Conservation (phyloP, 768 basidiomycete genomes). For the Boletus sp. region DNA sequence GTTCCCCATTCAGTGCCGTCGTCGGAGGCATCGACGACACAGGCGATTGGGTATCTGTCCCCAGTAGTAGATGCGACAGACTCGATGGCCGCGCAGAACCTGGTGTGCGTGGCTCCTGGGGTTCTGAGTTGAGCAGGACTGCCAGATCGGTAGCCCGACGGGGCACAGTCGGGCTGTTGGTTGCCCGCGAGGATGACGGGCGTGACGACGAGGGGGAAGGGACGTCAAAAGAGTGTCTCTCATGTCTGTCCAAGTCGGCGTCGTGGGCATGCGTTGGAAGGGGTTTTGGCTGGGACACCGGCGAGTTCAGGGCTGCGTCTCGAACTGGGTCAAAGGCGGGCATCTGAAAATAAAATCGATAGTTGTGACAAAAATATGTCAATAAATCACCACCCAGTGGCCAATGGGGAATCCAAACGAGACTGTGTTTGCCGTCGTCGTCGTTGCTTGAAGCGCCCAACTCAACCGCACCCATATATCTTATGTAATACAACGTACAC, state of each 20-base stretch:
- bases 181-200: conserved; percentile 33
- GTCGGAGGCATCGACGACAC: conserved; percentile 16
- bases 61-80: conserved; percentile 39
- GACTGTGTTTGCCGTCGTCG: conserved; percentile 13
- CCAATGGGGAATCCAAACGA: background rate
- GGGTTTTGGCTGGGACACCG: conserved; percentile 48
- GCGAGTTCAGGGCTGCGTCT: conserved; percentile 82
- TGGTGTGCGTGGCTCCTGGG: conserved; percentile 38
- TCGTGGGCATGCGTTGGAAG: conserved; percentile 29
- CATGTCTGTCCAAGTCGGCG: conserved; percentile 28
- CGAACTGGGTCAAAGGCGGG: conserved; percentile 80
- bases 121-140: conserved; percentile 67
- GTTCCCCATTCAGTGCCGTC: conserved; percentile 20
- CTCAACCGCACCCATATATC: background rate
- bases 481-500: conserved; percentile 16
- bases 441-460: background rate
- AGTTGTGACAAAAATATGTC: background rate
- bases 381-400: conserved; percentile 15
- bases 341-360: conserved; percentile 15
- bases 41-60: conserved; percentile 26
- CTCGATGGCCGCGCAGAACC: conserved; percentile 43
- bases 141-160: conserved; percentile 77
- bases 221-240: conserved; percentile 28
- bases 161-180: conserved; percentile 45
- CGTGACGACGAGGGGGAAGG: conserved; percentile 40